Base-by-base conservation (phyloP, 148 eudicot species). In the Spergularia marina region DNA sequence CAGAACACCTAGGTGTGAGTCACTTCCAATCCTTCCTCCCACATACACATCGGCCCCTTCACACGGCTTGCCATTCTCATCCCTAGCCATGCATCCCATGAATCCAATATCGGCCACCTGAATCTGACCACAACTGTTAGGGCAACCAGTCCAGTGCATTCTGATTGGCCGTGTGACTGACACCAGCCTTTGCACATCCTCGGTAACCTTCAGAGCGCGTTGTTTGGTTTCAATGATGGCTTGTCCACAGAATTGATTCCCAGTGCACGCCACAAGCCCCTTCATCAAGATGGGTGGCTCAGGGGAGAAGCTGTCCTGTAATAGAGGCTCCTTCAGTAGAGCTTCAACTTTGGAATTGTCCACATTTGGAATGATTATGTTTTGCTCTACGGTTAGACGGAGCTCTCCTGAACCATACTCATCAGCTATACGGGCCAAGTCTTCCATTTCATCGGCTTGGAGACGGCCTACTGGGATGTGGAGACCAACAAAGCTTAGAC, bases 121-220 rank as follows among this genome's bases (percentile, higher is more conserved):
- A n/a, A 95, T 91, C 72, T 92, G 97, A 30, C 89, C 98, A 52
- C 97, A 95, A 16, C 80, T 85, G 66, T 95, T 95, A 1, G 97
- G 94, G 79, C 98, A 95, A 2, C 98, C 98, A 0, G 97, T 92
- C 98, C 98, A 92, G 78, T 95, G 98, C 98, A 95, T 95, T 80
- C 97, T 84, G 53, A 95, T 88, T 4, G 96, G 92, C 68, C 74
- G 76, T 12, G 86, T 74, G 20, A 90, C 77, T 0, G 96, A 89
- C 7, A 95, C 98, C 20, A 69, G 86, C 72, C 85, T 70, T 16
- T 83, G 80, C 30, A 95, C 92, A 76, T 92, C 98, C 80, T 90
- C 96, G 0, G 98, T 90, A 68, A 95, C 89, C 81, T 86, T 87
- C 21, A 95, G 63, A 0, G 98, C 96, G 25, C 96, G 84, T 0